Conservation (phyloP, 371 early-diverging fungal species). For the Capniomyces stellatus region DNA sequence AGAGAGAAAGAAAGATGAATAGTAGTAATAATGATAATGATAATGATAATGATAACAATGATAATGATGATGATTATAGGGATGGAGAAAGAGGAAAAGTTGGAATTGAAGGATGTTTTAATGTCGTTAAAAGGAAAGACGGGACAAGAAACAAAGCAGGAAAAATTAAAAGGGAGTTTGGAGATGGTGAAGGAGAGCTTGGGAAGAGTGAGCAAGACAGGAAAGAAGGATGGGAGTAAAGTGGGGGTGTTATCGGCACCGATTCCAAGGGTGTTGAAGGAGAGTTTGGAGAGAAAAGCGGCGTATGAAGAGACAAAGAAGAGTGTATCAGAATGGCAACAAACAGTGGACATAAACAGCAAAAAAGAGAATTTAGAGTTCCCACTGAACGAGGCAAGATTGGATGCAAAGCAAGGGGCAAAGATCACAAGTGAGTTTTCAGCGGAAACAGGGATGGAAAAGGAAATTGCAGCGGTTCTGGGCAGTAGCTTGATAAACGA, state of each 20-base stretch:
- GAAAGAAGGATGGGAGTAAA: background rate
- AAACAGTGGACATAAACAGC: constrained; percentile 61
- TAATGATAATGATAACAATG: too few species aligned
- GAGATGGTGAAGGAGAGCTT: background rate
- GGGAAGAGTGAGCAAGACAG: background rate
- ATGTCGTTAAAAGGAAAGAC: background rate
- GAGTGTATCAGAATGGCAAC: constrained; percentile 67
- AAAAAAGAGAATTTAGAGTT: constrained; percentile 70
- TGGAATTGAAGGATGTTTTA: background rate
- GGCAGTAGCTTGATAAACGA: background rate
- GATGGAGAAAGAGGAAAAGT: background rate
- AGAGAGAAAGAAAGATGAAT: too few species aligned
- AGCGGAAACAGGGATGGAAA: background rate
- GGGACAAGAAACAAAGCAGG: background rate
- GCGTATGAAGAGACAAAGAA: constrained; percentile 65
- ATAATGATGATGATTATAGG: background rate
- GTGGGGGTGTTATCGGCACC: constrained; percentile 55
- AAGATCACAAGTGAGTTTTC: background rate
- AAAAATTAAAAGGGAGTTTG: constrained; percentile 11
- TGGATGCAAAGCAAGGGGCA: constrained; percentile 1
- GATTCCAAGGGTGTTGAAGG: constrained; percentile 59
- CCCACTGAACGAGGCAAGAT: constrained; percentile 28
- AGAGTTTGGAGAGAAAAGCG: constrained; percentile 62
- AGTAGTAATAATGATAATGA: too few species aligned
- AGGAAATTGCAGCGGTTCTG: background rate